Conservation (phyloP, 331 rosid species). For the Ulmus americana region DNA sequence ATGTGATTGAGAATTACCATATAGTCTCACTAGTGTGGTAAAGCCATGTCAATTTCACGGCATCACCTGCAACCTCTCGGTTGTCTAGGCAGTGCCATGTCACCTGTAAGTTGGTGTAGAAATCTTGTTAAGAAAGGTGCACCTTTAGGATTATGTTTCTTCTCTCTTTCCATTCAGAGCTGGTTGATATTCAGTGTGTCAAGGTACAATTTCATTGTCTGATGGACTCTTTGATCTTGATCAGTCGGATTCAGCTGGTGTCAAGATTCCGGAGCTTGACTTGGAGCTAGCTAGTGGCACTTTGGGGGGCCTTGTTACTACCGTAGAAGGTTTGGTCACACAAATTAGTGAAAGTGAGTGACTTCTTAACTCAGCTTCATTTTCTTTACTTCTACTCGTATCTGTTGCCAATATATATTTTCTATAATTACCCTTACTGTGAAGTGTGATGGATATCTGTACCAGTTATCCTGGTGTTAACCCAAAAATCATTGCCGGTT, state of each 20-base stretch:
- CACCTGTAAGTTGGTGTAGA: background rate
- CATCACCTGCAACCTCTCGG: too few relatives aligned
- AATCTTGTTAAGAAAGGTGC: background rate
- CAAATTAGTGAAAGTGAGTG: slow-evolving; percentile 55
- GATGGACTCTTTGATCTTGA: slow-evolving; percentile 13
- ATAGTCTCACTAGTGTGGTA: too few relatives aligned
- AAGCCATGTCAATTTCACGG: too few relatives aligned
- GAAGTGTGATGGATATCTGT: background rate
- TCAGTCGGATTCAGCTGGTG: slow-evolving; percentile 56
- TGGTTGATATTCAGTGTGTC: background rate
- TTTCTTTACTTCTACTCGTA: background rate
- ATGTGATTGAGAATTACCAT: too few relatives aligned
- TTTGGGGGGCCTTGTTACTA: slow-evolving; percentile 54
- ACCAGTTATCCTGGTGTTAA: too few relatives aligned
- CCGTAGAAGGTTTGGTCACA: slow-evolving; percentile 76
- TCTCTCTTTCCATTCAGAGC: background rate
- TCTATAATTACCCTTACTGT: background rate
- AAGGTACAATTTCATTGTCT: slow-evolving; percentile 16
- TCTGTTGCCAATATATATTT: background rate
- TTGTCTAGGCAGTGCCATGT: background rate
- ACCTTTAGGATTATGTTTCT: background rate
- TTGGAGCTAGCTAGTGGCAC: slow-evolving; percentile 81
- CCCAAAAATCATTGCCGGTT: too few relatives aligned
- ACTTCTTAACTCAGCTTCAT: background rate
- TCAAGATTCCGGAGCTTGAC: slow-evolving; percentile 57